Conservation (phyloP, 129 eudicot genomes). For the Escallonia herrerae region DNA sequence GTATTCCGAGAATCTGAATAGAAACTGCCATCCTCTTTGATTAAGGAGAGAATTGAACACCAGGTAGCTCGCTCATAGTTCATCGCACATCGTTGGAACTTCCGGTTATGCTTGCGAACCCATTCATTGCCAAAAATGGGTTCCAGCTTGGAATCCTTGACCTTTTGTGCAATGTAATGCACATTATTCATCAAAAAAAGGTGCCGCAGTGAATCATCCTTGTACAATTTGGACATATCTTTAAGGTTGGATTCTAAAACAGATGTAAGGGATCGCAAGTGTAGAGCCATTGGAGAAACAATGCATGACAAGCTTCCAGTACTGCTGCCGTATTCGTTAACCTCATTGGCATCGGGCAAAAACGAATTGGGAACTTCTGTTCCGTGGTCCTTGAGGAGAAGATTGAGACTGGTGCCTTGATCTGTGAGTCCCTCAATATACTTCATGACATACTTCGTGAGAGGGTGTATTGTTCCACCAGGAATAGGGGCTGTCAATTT, state of each 20-base stretch:
- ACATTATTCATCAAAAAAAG: slow-evolving; percentile 87
- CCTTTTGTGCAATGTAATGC: slow-evolving; percentile 92
- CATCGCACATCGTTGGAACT: slow-evolving; percentile 78
- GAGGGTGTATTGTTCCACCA: slow-evolving; percentile 87
- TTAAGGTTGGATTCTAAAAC: slow-evolving; percentile 60
- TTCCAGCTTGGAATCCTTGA: slow-evolving; percentile 63
- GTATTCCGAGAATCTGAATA: slow-evolving; percentile 59
- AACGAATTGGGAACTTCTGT: slow-evolving; percentile 25
- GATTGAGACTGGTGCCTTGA: slow-evolving; percentile 46
- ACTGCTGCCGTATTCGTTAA: slow-evolving; percentile 24
- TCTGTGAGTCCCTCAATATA: slow-evolving; percentile 53
- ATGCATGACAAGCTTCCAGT: slow-evolving; percentile 9
- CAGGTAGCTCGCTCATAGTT: slow-evolving; percentile 81
- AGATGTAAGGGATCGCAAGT: slow-evolving; percentile 54
- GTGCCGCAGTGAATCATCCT: slow-evolving; percentile 57
- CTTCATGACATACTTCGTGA: slow-evolving; percentile 85
- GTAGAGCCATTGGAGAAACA: slow-evolving; percentile 47
- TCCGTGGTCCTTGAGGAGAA: slow-evolving; percentile 47
- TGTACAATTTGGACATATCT: slow-evolving; percentile 67
- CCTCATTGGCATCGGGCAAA: slow-evolving; percentile 43
- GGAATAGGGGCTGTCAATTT: slow-evolving; percentile 57
- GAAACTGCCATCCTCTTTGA: slow-evolving; percentile 63
- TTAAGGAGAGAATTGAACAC: slow-evolving; percentile 64
- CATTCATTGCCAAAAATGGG: slow-evolving; percentile 69
- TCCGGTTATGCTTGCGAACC: slow-evolving; percentile 77